Evolutionary conservation across 805 yeast genomes (phyloP), one percentile per base, ranked within the genome.

Genomic region (Yarrowia sp.): DNA sequence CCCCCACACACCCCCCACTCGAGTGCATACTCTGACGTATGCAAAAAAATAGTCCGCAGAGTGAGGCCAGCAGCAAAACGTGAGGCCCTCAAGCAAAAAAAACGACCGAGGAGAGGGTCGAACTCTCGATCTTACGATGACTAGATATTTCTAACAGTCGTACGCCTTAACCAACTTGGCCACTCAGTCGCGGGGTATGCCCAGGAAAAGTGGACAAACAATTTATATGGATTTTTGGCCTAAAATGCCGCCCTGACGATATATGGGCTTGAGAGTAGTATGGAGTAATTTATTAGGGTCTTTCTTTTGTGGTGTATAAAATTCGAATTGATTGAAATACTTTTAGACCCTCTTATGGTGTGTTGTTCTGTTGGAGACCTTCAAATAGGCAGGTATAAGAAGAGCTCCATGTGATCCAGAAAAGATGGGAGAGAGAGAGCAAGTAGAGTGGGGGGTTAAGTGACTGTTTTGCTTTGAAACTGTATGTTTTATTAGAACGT

Each of bases 121-220:
- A 59, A 59, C 65, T 59, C 65, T 59, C 65, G 65, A 59, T 59
- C 65, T 59, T 59, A 59, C 65, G 65, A 59, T 59, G 22, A 32
- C 65, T 42, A 45, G 45, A 14, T 43, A 45, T 43, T 43, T 32
- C 50, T 59, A 59, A 59, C 65, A 59, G 65, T 59, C 65, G 65
- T 59, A 59, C 65, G 65, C 65, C 65, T 59, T 59, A 59, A 59
- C 65, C 65, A 59, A 59, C 65, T 59, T 59, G 65, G 65, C 65
- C 65, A 59, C 65, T 59, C 65, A 59, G 65, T 59, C 65, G 15
- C 35, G 14, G 38, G 12, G 11, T 22, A 42, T 41, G 46, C 3
- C 32, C 22, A 2, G 11, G 26, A 56, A 56, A 15, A 56, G 48
- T 38, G 58, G 36, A 52, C 43, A 16, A 36, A 36, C 32, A 52